These are phyloP conservation scores for Lotmaria passim DNA, from an alignment of 208 protist species.

Conservation along the genomic window DNA sequence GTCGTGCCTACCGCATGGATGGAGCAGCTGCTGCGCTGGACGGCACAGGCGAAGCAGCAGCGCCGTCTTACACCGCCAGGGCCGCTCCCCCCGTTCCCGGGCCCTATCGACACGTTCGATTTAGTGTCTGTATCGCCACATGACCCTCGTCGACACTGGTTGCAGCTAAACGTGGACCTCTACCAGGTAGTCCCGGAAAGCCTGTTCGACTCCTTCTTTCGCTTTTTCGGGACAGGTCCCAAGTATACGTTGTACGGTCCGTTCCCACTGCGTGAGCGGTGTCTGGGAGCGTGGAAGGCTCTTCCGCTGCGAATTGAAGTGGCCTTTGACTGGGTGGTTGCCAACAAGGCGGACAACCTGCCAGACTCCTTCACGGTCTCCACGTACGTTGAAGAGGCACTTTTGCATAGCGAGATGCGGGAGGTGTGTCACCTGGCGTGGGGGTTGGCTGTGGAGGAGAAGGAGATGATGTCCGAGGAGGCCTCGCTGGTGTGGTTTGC, in stretches of 20 bases:
- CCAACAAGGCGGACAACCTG: conserved; percentile 18
- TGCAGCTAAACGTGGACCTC: conserved; percentile 25
- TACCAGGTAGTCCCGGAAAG: conserved; percentile 74
- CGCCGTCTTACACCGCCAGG: background rate
- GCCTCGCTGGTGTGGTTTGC: conserved; percentile 40
- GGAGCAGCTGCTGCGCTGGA: conserved; percentile 51
- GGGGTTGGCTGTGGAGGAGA: conserved; percentile 31
- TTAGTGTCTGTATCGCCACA: conserved; percentile 42
- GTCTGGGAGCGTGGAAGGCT: conserved; percentile 37
- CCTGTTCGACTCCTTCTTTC: conserved; percentile 62
- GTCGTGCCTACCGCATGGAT: conserved; percentile 71
- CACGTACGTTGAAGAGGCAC: conserved; percentile 47
- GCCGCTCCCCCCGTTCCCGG: conserved; percentile 37
- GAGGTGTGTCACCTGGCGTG: conserved; percentile 56
- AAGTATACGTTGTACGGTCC: conserved; percentile 60
- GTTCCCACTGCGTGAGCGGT: conserved; percentile 43
- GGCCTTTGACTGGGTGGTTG: conserved; percentile 33
- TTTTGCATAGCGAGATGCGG: conserved; percentile 41
- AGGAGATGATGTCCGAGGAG: conserved; percentile 34
- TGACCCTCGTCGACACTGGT: conserved; percentile 51
- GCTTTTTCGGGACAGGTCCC: conserved; percentile 67
- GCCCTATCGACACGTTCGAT: conserved; percentile 68
- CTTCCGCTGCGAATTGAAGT: conserved; percentile 36
- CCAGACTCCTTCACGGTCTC: conserved; percentile 30
- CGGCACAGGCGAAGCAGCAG: conserved; percentile 13